Percentiles rank a stretch among this genome's conserved stretches.
Evolutionary conservation across 1,284 basidiomycete genomes (phyloP).

Genomic region (Chiua sp.): DNA sequence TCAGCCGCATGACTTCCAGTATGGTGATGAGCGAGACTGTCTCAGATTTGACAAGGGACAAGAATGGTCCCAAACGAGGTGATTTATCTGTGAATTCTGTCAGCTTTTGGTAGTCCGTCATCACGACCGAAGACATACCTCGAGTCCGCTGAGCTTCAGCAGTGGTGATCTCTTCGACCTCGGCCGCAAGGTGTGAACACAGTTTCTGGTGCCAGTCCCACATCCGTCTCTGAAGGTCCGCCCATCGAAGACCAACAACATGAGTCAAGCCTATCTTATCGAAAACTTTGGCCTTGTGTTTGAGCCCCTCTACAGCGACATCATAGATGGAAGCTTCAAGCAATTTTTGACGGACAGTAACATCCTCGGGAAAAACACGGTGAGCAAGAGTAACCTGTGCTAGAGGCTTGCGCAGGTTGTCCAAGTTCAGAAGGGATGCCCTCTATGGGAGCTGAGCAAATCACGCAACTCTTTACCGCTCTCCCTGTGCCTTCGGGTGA

Average conservation of each 20-base stretch:
- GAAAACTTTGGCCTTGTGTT: slow-evolving; percentile 68
- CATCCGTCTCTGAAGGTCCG: slow-evolving; percentile 82
- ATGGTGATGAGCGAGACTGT: slow-evolving; percentile 91
- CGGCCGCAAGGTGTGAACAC: slow-evolving; percentile 54
- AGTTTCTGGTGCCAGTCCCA: slow-evolving; percentile 86
- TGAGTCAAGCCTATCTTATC: slow-evolving; percentile 61
- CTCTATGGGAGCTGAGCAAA: slow-evolving; percentile 28
- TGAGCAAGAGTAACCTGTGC: slow-evolving; percentile 66
- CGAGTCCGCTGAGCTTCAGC: slow-evolving; percentile 40
- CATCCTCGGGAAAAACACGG: slow-evolving; percentile 66
- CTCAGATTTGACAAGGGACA: slow-evolving; percentile 77
- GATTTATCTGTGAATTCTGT: slow-evolving; percentile 15
- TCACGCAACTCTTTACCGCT: too few species aligned
- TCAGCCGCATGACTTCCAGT: slow-evolving; percentile 88
- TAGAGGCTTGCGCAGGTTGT: slow-evolving; percentile 71
- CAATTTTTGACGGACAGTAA: slow-evolving; percentile 78
- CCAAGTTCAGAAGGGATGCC: slow-evolving; percentile 76
- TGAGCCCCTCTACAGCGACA: slow-evolving; percentile 76
- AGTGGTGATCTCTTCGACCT: slow-evolving; percentile 57
- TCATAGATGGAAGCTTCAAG: slow-evolving; percentile 88
- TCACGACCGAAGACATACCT: slow-evolving; percentile 15
- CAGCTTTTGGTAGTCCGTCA: too few species aligned
- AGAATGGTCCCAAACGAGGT: slow-evolving; percentile 60
- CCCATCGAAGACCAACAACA: slow-evolving; percentile 53
- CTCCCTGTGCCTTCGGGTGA: too few species aligned